Base-by-base conservation (phyloP, 2,329 filamentous ascomycete genomes). In the Curvularia hawaiiensis region DNA sequence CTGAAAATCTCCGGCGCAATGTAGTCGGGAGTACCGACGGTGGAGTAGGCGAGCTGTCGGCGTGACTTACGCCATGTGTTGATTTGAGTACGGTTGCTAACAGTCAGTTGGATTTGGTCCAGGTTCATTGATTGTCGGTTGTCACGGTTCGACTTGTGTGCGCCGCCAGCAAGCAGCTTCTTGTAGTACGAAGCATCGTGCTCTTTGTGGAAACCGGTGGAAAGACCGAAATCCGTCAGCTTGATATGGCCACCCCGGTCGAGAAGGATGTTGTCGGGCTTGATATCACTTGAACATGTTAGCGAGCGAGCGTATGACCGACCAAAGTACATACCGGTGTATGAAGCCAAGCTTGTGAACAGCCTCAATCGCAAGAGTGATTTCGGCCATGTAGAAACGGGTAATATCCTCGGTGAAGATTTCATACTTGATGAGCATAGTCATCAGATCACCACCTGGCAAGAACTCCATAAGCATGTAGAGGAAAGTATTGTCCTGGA, bases 381-480 rank as follows among this genome's bases (percentile, higher is more conserved):
- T 94, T 78, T 99, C 94, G 24, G 95, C 95, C 86, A 99, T 99
- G 79, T 99, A 99, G 79, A 99, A 99, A 18, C 95, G 88, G 30
- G 95, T 99, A 66, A 99, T 98, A 67, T 99, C 95, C 77, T 98
- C 94, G 0, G 92, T 96, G 78, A 99, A 99, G 76, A 99, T 97
- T 77, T 99, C 95, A 74, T 99, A 99, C 84, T 98, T 99, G 82
- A 99, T 99, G 67, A 99, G 84, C 95, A 99, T 99, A 3, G 95
- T 99, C 95, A 99, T 99, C 76, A 99, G 79, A 80, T 99, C 95
- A 77, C 95, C 95, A 77, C 95, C 95, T 8, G 95, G 95, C 77
- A 99, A 85, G 79, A 98, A 99, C 79, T 99, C 95, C 95, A 99
- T 99, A 60, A 99, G 84, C 89, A 99, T 95, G 82, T 99, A 99